Evolutionary conservation across 2,329 filamentous ascomycete genomes (phyloP).

Genomic region (Aspergillus puulaauensis): DNA sequence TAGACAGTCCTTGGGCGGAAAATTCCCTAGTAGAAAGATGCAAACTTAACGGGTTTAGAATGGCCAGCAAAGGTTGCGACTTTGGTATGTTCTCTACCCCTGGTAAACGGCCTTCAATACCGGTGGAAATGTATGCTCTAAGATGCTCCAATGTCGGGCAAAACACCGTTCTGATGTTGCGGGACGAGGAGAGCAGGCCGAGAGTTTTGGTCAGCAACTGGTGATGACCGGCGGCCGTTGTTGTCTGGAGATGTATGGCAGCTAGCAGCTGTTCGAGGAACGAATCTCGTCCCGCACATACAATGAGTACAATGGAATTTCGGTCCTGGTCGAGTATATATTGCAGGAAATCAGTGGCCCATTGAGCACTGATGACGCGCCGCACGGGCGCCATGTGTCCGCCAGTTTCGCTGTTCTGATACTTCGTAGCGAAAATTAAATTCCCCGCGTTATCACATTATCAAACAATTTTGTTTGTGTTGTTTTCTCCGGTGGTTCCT

Average conservation of each 20-base stretch:
- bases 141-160: conserved; percentile 73
- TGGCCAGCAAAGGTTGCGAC: conserved; percentile 32
- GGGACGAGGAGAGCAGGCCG: conserved; percentile 66
- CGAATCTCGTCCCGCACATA: conserved; percentile 64
- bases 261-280: conserved; percentile 63
- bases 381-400: conserved; percentile 17
- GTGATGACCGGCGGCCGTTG: conserved; percentile 24
- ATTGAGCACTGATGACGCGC: conserved; percentile 50
- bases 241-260: conserved; percentile 41
- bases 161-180: conserved; percentile 70
- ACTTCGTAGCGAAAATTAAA: not conserved
- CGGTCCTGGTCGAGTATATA: conserved; percentile 59
- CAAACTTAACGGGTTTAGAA: conserved; percentile 42
- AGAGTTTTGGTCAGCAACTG: conserved; percentile 64
- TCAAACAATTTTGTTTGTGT: not conserved
- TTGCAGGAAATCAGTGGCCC: conserved; percentile 56
- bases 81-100: not conserved
- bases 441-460: not conserved
- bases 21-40: conserved; percentile 47
- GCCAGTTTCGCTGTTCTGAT: not conserved
- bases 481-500: not conserved
- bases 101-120: not conserved
- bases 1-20: conserved; percentile 49
- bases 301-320: conserved; percentile 64
- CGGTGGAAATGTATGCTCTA: conserved; percentile 68